Evolutionary conservation across 2,329 filamentous ascomycete species (phyloP), one percentile per base, ranked within the genome.

Genomic region (Venturia nashicola): DNA sequence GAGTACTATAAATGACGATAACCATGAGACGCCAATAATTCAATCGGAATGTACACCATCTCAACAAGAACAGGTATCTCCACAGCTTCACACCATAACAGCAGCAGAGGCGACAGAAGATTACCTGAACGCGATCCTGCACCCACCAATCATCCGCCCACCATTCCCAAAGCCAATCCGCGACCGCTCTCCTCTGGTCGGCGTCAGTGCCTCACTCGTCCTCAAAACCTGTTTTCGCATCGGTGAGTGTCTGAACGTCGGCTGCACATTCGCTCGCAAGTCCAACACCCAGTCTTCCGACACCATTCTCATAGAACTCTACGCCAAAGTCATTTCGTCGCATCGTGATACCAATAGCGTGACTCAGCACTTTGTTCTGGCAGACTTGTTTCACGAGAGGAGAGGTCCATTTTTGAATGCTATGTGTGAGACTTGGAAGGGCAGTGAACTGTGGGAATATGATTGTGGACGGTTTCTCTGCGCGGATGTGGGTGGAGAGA

Each of bases 211-310:
- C 1, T 70, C 74, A 11, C 73, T 70, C 0, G 65, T 80, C 7
- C 74, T 86, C 14, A 79, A 83, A 12, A 84, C 82, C 0, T 88
- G 85, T 69, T 89, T 89, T 68, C 80, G 85, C 34, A 77, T 87
- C 32, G 82, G 82, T 3, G 84, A 88, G 69, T 80, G 87, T 64
- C 71, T 83, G 59, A 80, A 78, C 60, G 76, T 77, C 59, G 80
- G 80, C 43, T 74, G 71, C 61, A 76, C 76, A 61, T 76, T 77
- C 14, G 72, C 73, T 2, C 74, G 84, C 59, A 76, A 76, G 18
- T 62, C 54, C 61, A 76, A 77, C 18, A 72, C 73, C 2, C 74
- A 83, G 57, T 76, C 76, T n/a, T 77, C 80, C 54, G 78, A 81
- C 61, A 77, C 76, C 4, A 70, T 78, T 7, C 63, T 81, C 0